These are phyloP conservation scores for Coniella lustricola DNA, from an alignment of 2,329 filamentous ascomycete species.

Conservation along the genomic window DNA sequence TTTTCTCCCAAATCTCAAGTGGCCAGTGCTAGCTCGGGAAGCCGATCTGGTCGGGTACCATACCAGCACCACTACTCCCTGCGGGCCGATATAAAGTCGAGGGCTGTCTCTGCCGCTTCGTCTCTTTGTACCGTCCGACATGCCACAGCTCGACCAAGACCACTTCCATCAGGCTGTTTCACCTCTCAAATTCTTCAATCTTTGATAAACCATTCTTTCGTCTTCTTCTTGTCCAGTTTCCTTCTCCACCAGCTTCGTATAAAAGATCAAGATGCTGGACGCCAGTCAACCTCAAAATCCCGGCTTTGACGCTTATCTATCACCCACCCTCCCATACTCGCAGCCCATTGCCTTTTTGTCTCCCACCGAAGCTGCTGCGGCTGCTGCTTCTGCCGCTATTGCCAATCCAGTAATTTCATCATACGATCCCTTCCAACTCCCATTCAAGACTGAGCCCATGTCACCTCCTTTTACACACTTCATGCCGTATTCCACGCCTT, in stretches of 20 bases:
- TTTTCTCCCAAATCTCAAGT: neutral
- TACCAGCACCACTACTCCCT: neutral
- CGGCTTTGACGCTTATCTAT: neutral
- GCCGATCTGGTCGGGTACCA: neutral
- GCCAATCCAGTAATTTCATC: neutral
- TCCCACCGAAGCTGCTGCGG: neutral
- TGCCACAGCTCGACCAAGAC: conserved; percentile 1
- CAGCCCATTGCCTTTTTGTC: conserved; percentile 1
- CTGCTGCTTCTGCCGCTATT: neutral
- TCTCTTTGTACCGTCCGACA: conserved; percentile 4
- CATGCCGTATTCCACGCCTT: conserved; percentile 6
- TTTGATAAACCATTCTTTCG: neutral
- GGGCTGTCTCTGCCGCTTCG: conserved; percentile 1
- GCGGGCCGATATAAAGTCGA: conserved; percentile 5
- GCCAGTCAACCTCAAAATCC: no score
- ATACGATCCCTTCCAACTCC: no score
- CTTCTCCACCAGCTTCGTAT: neutral
- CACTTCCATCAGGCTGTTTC: conserved; percentile 1
- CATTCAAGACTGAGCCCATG: no score
- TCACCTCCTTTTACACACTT: no score
- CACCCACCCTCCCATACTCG: neutral
- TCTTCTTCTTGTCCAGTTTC: neutral
- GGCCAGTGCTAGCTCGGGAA: neutral
- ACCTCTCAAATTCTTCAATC: conserved; percentile 3
- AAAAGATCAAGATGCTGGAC: no score